Evolutionary conservation across 768 basidiomycete genomes (phyloP).

Genomic region (Mycena latifolia): DNA sequence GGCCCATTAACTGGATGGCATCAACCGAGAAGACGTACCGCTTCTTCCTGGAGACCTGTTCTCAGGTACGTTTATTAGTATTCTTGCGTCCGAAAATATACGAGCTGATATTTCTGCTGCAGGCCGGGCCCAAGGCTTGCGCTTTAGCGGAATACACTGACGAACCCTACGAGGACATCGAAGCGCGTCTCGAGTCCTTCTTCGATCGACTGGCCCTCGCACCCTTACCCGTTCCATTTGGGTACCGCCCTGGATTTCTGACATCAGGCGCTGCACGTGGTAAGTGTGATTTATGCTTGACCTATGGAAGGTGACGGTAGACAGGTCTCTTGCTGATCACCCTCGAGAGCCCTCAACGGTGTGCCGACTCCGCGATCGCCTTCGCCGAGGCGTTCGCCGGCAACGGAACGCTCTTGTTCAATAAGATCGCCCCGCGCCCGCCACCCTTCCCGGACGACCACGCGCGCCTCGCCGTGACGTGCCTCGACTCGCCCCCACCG

Average conservation of each 20-base stretch:
- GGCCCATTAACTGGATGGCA: slow-evolving; percentile 38
- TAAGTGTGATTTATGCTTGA: neutral
- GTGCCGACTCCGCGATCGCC: slow-evolving; percentile 32
- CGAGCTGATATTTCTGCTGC: neutral
- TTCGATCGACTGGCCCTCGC: slow-evolving; percentile 37
- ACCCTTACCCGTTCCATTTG: slow-evolving; percentile 36
- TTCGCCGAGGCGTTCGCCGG: slow-evolving; percentile 36
- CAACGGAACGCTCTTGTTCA: slow-evolving; percentile 39
- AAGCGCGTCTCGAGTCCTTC: slow-evolving; percentile 35
- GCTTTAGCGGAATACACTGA: slow-evolving; percentile 30
- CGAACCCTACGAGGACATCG: slow-evolving; percentile 32
- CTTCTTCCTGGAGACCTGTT: slow-evolving; percentile 38
- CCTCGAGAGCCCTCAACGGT: slow-evolving; percentile 35
- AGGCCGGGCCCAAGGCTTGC: slow-evolving; percentile 39
- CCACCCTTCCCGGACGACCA: slow-evolving; percentile 22
- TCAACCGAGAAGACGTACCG: slow-evolving; percentile 41
- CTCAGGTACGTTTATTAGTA: neutral
- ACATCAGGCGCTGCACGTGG: slow-evolving; percentile 42
- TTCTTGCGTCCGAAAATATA: neutral
- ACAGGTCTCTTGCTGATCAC: slow-evolving; percentile 32
- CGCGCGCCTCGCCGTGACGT: slow-evolving; percentile 37
- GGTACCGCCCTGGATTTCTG: slow-evolving; percentile 33
- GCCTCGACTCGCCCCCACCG: no score
- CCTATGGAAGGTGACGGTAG: neutral
- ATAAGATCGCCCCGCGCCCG: slow-evolving; percentile 20